Evolutionary conservation across 164 flowering plant genomes (phyloP).

Genomic region (Cinnamomum chago): DNA sequence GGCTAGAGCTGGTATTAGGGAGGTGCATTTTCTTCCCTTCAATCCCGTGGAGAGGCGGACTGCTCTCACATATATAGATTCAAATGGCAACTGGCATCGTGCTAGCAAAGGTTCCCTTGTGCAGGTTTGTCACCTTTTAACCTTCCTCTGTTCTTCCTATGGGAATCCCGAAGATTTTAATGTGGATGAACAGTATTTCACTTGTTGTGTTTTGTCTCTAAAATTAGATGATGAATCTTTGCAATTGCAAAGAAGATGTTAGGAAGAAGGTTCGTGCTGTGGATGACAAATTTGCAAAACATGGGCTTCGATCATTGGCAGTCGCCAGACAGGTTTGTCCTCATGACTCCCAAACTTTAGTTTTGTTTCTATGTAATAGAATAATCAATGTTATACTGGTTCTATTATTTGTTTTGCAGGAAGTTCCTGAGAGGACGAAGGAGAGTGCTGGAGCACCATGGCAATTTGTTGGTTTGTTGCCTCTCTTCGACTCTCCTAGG

Average conservation of each 20-base stretch:
- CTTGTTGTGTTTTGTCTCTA: neutral
- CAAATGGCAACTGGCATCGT: slow-evolving; percentile 35
- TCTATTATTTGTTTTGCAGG: slow-evolving; percentile 16
- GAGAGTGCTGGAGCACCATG: slow-evolving; percentile 35
- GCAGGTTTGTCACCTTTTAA: slow-evolving; percentile 17
- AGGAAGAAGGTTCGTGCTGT: slow-evolving; percentile 23
- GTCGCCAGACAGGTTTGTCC: slow-evolving; percentile 28
- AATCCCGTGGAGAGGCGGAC: slow-evolving; percentile 39
- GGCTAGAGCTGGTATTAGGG: slow-evolving; percentile 37
- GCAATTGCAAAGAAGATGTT: slow-evolving; percentile 33
- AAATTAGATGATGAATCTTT: slow-evolving; percentile 28
- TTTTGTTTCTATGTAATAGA: neutral
- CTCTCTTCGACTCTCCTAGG: slow-evolving; percentile 36
- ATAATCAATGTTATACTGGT: neutral
- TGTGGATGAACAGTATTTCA: neutral
- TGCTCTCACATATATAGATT: slow-evolving; percentile 34
- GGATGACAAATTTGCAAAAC: slow-evolving; percentile 33
- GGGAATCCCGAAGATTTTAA: too few species aligned
- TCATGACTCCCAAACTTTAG: neutral
- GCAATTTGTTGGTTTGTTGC: slow-evolving; percentile 36
- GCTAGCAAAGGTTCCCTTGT: slow-evolving; percentile 43
- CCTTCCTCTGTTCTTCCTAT: neutral
- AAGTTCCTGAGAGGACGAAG: slow-evolving; percentile 30
- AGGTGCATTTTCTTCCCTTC: slow-evolving; percentile 37
- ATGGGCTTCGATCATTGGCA: slow-evolving; percentile 34